A percentile compares a stretch with the other conserved stretches of the same genome.
phyloP scores from a whole-genome alignment of 1,284 basidiomycete species.

The Papiliotrema fonsecae region DNA sequence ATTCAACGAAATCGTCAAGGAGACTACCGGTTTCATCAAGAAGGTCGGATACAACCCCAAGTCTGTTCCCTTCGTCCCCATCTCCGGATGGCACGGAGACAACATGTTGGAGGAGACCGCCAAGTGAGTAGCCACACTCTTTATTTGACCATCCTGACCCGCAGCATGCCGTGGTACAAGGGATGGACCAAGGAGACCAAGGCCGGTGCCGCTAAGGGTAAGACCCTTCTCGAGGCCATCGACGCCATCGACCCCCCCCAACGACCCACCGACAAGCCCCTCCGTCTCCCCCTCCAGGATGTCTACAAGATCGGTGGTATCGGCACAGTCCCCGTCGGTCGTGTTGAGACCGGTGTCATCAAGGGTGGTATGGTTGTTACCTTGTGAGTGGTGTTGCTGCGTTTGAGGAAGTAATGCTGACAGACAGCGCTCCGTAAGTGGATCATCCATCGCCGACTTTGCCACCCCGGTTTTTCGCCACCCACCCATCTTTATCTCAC shows the following conservation, averaged over 20 bases:
- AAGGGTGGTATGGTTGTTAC: conserved; percentile 97
- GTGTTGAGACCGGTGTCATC: conserved; percentile 99
- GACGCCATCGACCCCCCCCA: conserved; percentile 97
- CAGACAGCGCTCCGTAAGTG: too few species aligned
- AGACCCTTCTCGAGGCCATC: conserved; percentile 99
- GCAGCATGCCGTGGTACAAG: conserved; percentile 99
- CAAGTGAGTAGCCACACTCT: not conserved
- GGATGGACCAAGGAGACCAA: conserved; percentile 97
- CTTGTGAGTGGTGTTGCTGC: too few species aligned
- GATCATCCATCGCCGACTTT: too few species aligned
- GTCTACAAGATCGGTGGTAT: conserved; percentile 99
- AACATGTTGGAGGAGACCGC: too few species aligned
- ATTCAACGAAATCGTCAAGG: conserved; percentile 99
- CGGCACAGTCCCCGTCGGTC: conserved; percentile 98
- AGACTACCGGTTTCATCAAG: conserved; percentile 99
- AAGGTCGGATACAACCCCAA: conserved; percentile 99
- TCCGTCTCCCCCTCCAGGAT: conserved; percentile 99
- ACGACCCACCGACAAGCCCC: conserved; percentile 98
- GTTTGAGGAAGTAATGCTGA: too few species aligned
- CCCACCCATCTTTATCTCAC: too few species aligned
- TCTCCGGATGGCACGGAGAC: conserved; percentile 99
- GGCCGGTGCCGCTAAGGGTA: conserved; percentile 86
- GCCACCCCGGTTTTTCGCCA: too few species aligned
- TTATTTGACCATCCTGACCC: not conserved
- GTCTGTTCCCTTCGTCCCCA: conserved; percentile 95